phyloP scores from a whole-genome alignment of 1,139 yeast species.

The Lodderomyces metapsilosis region DNA sequence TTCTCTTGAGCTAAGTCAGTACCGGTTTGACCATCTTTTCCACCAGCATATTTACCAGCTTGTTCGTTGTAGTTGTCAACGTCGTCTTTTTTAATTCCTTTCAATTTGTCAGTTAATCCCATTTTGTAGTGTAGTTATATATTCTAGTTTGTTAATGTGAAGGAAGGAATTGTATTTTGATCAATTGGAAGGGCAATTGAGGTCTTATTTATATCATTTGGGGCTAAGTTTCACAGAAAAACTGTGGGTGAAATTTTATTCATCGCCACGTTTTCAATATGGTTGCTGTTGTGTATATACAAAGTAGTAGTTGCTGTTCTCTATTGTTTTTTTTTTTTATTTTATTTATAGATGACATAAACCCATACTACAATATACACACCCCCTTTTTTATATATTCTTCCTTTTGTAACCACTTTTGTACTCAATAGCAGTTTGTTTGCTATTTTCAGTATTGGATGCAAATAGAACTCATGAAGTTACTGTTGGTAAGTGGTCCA shows the following conservation, averaged over 20 bases:
- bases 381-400: not conserved
- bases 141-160: not conserved
- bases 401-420: too few species aligned
- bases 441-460: too few species aligned
- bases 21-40: conserved; percentile 14
- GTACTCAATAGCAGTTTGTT: too few species aligned
- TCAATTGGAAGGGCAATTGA: conserved; percentile 1
- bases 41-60: conserved; percentile 13
- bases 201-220: not conserved
- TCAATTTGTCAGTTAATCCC: conserved; percentile 15
- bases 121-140: conserved; percentile 6
- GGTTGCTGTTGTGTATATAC: not conserved
- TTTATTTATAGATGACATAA: not conserved
- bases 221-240: not conserved
- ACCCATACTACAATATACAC: not conserved
- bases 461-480: too few species aligned
- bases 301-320: too few species aligned
- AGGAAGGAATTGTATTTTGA: not conserved
- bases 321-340: not conserved
- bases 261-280: conserved; percentile 1
- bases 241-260: not conserved
- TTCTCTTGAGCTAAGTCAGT: conserved; percentile 14
- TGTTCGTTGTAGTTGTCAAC: conserved; percentile 11
- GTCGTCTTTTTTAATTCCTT: conserved; percentile 13
- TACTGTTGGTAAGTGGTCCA: too few species aligned